These are phyloP conservation scores for Paramecium bursaria DNA, from an alignment of 73 alveolate species.

Conservation along the genomic window DNA sequence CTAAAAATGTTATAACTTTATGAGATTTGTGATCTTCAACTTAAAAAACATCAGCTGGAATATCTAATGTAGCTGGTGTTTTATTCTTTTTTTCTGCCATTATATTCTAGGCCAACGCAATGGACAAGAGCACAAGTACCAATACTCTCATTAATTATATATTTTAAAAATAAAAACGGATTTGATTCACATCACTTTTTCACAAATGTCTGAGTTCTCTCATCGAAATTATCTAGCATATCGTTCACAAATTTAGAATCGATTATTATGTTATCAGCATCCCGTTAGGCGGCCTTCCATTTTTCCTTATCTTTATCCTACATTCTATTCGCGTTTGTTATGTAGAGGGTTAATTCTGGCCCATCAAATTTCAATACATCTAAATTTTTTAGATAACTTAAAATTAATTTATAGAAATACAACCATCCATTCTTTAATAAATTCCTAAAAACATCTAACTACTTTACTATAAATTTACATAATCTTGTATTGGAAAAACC, in stretches of 20 bases:
- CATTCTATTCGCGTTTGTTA: neutral
- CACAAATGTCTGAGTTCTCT: neutral
- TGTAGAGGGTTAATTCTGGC: neutral
- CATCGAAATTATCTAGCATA: neutral
- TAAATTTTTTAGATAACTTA: no score
- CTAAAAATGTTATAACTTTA: neutral
- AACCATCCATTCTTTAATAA: neutral
- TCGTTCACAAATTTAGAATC: neutral
- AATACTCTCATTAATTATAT: neutral
- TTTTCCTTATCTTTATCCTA: neutral
- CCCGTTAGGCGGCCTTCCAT: neutral
- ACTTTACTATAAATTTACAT: no score
- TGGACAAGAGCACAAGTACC: neutral
- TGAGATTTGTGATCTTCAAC: neutral
- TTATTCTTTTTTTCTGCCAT: neutral
- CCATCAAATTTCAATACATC: neutral
- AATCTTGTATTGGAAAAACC: conserved; percentile 35
- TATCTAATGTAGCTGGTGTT: no score
- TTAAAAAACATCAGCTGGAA: neutral
- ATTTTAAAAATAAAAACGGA: neutral
- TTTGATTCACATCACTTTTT: no score
- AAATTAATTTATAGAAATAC: no score
- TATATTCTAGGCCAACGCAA: neutral
- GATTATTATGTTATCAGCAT: neutral
- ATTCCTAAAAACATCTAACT: neutral